Percentiles rank a stretch among this genome's conserved stretches.
These are phyloP conservation scores for Arxiozyma bovina DNA, from an alignment of 1,139 yeast species.

Conservation along the genomic window DNA sequence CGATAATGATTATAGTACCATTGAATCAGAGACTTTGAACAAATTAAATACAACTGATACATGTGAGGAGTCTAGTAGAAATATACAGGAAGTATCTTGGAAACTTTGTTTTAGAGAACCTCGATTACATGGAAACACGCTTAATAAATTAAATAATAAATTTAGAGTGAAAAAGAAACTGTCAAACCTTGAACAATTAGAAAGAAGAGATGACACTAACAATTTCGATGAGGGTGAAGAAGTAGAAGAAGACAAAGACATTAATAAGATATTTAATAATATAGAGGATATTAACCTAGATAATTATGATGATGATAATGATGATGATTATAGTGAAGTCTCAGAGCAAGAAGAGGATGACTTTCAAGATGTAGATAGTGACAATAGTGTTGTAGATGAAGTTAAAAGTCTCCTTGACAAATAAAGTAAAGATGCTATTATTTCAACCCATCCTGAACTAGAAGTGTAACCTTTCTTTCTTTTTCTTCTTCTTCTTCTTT, in stretches of 20 bases:
- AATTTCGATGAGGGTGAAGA: conserved; percentile 4
- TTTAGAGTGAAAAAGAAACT: not conserved
- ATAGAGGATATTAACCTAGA: not conserved
- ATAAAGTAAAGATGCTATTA: not conserved
- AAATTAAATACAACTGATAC: conserved; percentile 9
- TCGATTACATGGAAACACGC: not conserved
- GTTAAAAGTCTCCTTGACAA: not conserved
- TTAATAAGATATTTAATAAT: conserved; percentile 4
- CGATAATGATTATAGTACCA: conserved; percentile 47
- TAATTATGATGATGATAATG: conserved; percentile 10
- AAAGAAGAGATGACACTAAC: not conserved
- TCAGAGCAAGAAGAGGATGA: not conserved
- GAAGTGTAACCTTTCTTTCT: no score
- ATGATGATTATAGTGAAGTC: conserved; percentile 8
- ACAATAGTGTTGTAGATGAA: not conserved
- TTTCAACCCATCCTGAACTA: no score
- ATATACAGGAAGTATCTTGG: conserved; percentile 13
- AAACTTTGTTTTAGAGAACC: conserved; percentile 7
- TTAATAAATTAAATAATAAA: not conserved
- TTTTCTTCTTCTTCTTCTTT: no score
- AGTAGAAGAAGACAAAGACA: conserved; percentile 12
- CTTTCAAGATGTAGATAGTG: not conserved
- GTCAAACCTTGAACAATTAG: not conserved
- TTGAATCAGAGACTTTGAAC: conserved; percentile 33
- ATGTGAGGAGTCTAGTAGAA: conserved; percentile 4